Evolutionary conservation across 176 grass and related monocot genomes (phyloP), one percentile per base, ranked within the genome.

Genomic region (Rhynchospora breviuscula): DNA sequence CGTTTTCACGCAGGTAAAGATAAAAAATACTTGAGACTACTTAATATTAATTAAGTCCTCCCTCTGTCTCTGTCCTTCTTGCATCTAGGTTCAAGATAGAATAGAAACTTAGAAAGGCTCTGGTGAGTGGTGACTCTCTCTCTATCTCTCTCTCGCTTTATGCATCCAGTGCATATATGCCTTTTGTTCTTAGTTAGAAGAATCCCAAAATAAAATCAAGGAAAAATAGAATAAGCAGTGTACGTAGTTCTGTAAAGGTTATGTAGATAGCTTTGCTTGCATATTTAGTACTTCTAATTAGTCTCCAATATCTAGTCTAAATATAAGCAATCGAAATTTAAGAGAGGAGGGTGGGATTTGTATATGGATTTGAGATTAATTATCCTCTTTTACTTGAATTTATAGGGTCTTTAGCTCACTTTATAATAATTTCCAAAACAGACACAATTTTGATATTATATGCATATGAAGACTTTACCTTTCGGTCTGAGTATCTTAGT

Each of bases 1-100:
- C 88, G 81, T 86, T 83, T 85, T 85, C 76, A 26, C 82, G 75
- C 53, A 81, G 61, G 53, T 59, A 57, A 49, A 54, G 23, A 79
- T 74, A 18, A 51, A 23, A 23, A 21, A 21, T 49, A 60, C 52
- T 81, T 63, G 77, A 81, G 10, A 61, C 35, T 40, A 40, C 35
- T 46, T 78, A 22, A 35, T 65, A 58, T 81, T 81, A 64, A 81
- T 81, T 40, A 40, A 40, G 35, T 40, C 4, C 35, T 40, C 35
- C 35, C 35, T 40, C 2, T 40, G 3, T 40, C 2, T 40, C 35
- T 40, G 35, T 40, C 35, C 35, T 40, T 40, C 35, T 40, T 40
- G 1, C 35, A 4, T 40, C 35, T 40, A 40, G 35, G 35, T 40
- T 40, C 35, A 40, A 5, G 35, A 40, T 40, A 40, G 35, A 40